Evolutionary conservation across 768 basidiomycete genomes (phyloP).

Genomic region (Floccularia luteovirens): DNA sequence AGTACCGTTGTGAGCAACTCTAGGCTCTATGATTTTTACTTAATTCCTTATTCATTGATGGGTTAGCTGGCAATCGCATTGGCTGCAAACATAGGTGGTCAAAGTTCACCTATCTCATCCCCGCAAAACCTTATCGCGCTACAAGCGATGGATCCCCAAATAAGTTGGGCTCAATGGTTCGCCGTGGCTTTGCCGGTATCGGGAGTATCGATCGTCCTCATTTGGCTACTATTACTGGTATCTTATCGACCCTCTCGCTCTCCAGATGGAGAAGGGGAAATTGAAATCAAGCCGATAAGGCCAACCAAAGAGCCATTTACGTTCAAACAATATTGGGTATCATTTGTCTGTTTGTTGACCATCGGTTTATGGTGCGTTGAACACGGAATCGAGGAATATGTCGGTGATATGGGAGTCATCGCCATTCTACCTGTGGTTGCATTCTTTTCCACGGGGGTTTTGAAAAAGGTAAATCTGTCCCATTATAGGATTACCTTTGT

Average conservation of each 20-base stretch:
- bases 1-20: constrained; percentile 19
- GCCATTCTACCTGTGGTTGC: constrained; percentile 88
- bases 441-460: constrained; percentile 89
- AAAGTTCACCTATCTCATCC: constrained; percentile 95
- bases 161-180: constrained; percentile 94
- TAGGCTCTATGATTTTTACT: neutral
- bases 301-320: constrained; percentile 80
- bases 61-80: constrained; percentile 87
- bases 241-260: constrained; percentile 72
- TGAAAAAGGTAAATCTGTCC: constrained; percentile 68
- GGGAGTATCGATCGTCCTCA: constrained; percentile 73
- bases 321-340: constrained; percentile 84
- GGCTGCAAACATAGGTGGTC: constrained; percentile 97
- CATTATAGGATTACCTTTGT: constrained; percentile 1
- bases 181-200: constrained; percentile 91
- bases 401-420: constrained; percentile 98
- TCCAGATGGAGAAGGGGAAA: constrained; percentile 67
- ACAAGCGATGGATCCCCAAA: constrained; percentile 71
- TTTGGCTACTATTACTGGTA: constrained; percentile 84
- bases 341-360: constrained; percentile 73
- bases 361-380: constrained; percentile 90
- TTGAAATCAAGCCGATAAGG: constrained; percentile 80
- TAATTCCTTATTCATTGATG: neutral
- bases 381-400: constrained; percentile 59
- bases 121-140: constrained; percentile 97